These are phyloP conservation scores for Limonium bicolor DNA, from an alignment of 148 eudicot species.

Conservation along the genomic window DNA sequence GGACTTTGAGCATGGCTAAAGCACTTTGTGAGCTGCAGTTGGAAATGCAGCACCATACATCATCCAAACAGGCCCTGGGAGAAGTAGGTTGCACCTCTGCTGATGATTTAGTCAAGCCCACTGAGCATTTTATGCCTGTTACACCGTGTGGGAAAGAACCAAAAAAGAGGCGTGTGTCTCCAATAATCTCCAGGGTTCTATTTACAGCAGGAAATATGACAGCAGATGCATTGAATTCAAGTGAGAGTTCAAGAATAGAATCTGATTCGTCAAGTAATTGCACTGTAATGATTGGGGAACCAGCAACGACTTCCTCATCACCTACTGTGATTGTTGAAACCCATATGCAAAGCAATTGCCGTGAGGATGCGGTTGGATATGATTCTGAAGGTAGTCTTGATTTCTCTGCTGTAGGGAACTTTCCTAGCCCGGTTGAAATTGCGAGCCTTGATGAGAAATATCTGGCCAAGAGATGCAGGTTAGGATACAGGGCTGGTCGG, in stretches of 20 bases:
- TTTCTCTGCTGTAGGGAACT: constrained; percentile 48
- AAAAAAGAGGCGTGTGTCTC: constrained; percentile 11
- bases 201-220: constrained; percentile 6
- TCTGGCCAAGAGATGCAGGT: constrained; percentile 57
- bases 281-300: constrained; percentile 5
- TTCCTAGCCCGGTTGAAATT: constrained; percentile 59
- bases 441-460: constrained; percentile 39
- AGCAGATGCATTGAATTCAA: constrained; percentile 4
- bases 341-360: not conserved
- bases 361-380: not conserved
- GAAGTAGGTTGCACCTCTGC: too few relatives aligned
- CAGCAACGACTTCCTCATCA: not conserved
- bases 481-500: constrained; percentile 73
- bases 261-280: constrained; percentile 4
- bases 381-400: constrained; percentile 7
- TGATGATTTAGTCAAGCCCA: too few relatives aligned
- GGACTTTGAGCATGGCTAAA: constrained; percentile 26
- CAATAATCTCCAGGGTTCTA: constrained; percentile 8
- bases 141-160: constrained; percentile 54
- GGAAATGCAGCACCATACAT: constrained; percentile 12
- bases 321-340: too few relatives aligned
- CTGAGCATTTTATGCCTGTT: constrained; percentile 20
- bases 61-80: too few relatives aligned
- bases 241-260: not conserved
- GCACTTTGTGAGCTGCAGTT: constrained; percentile 28